Base-by-base conservation (phyloP, 1,139 yeast species). In the Kluyveromyces sp. region DNA sequence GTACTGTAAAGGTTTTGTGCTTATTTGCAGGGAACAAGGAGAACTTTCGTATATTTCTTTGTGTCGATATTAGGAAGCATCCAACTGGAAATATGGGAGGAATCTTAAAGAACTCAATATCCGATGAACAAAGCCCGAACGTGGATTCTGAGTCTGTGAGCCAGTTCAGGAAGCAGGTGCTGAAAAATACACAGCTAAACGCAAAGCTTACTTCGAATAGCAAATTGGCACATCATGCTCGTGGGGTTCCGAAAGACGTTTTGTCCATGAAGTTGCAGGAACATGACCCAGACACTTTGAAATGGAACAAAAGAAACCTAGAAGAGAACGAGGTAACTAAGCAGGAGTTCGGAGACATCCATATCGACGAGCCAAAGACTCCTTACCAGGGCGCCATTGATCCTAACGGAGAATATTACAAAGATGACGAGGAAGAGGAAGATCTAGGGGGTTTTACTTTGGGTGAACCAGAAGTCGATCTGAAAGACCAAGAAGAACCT, bases 311-410 rank as follows among this genome's bases (percentile, higher is more conserved):
- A 49, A 59, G 76, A 50, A 83, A 82, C 56, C 64, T 83, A 48
- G 73, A 75, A 48, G 73, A 78, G 42, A 75, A 83, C 22, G 89
- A 81, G 53, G 54, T 67, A 11, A 61, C 68, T 17, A 67, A 68
- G 48, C 56, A 56, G 40, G 66, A 66, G 46, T 60, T 59, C 41
- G 68, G 65, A 42, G 69, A 67, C 45, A 59, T 68, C 40, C 63
- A 59, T 43, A 88, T 92, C 41, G 95, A 87, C 56, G 98, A 92
- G 64, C 98, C 98, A 31, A 92, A 92, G 69, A 92, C 98, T 2
- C 98, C 98, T 2, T 92, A 84, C 60, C 95, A 86, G 60, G 95
- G 95, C 17, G 95, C 96, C 0, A 84, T 86, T 36, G 84, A 86
- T 55, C 94, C 94, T 2, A 75, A 78, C 46, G 96, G 89, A 53